Base-by-base conservation (phyloP, 2,329 filamentous ascomycete species). In the Claviceps digitariae region DNA sequence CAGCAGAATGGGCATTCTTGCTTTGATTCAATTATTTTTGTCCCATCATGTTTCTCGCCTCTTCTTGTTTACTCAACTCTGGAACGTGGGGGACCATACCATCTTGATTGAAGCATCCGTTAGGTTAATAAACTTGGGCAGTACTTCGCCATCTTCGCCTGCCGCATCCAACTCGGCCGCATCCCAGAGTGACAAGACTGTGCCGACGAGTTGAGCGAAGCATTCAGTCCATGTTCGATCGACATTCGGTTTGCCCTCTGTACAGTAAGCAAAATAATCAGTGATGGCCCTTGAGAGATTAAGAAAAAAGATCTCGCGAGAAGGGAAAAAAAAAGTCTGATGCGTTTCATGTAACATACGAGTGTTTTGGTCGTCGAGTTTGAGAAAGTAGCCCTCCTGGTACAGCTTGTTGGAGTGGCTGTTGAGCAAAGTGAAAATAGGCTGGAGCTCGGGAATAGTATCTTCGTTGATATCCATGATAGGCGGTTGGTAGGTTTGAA, bases 31-130 rank as follows among this genome's bases (percentile, higher is more conserved):
- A 27, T 41, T 8, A 17, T 20, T 31, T 20, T 31, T n/a, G n/a
- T 23, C 50, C 23, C 23, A 4, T 17, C 21, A 4, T 3, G 15
- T 9, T 40, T 21, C 17, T 21, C 21, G 41, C 13, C 50, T 41
- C 13, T 4, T 20, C n/a, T 12, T 17, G 6, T 17, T 44, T 25
- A 23, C 49, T 15, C 2, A 10, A 12, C 34, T 47, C 10, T 31
- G 2, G 45, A 25, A 21, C 13, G 12, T 3, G 38, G 20, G 15
- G 13, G 44, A 34, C 57, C 69, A 60, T 77, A 96, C 93, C 90
- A 97, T 96, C 69, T 95, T 95, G 61, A 98, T 90, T 0, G 93
- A 95, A 21, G 93, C 93, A 76, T 98, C 93, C 7, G 93, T 95
- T 55, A 98, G 72, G 64, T 98, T 98, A 67, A 98, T 90, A 66